Conservation (phyloP, 2,329 filamentous ascomycete genomes). For the Lasiodiplodia theobromae region DNA sequence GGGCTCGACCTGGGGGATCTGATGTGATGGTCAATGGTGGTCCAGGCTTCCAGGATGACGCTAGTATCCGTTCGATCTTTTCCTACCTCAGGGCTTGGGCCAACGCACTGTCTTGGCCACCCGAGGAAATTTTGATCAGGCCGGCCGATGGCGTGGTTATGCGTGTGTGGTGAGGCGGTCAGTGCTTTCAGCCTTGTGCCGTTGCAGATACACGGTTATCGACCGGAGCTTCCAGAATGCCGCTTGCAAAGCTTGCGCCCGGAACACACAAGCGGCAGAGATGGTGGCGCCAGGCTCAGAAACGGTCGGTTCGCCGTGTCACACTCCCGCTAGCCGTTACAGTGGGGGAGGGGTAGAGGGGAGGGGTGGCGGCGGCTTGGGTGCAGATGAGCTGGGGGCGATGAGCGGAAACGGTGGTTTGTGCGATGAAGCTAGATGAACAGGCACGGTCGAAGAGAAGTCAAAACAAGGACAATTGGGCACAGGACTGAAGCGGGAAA, state of each 20-base stretch:
- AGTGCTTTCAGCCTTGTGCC: constrained; percentile 21
- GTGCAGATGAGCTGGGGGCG: constrained; percentile 22
- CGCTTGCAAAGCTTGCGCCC: not conserved
- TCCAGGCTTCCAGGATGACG: constrained; percentile 21
- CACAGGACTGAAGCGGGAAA: constrained; percentile 10
- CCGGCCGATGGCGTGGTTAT: constrained; percentile 8
- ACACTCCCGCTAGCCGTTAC: constrained; percentile 18
- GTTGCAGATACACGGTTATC: constrained; percentile 6
- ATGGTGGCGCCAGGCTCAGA: constrained; percentile 10
- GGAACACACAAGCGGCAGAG: constrained; percentile 14
- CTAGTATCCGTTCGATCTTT: constrained; percentile 23
- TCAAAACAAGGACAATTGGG: constrained; percentile 14
- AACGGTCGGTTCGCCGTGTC: constrained; percentile 14
- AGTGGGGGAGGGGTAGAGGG: constrained; percentile 20
- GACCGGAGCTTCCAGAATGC: constrained; percentile 8
- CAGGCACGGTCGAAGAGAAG: constrained; percentile 10
- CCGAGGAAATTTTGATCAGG: constrained; percentile 9
- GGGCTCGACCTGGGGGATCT: constrained; percentile 24
- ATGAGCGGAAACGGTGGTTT: constrained; percentile 17
- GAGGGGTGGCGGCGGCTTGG: constrained; percentile 19
- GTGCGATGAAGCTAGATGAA: constrained; percentile 21
- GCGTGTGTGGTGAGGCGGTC: constrained; percentile 1
- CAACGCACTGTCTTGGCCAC: constrained; percentile 25
- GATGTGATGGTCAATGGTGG: constrained; percentile 24
- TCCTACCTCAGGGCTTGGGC: constrained; percentile 20